These are phyloP conservation scores for Sordariomycetes sp. DNA, from an alignment of 2,329 filamentous ascomycete species.

Conservation along the genomic window DNA sequence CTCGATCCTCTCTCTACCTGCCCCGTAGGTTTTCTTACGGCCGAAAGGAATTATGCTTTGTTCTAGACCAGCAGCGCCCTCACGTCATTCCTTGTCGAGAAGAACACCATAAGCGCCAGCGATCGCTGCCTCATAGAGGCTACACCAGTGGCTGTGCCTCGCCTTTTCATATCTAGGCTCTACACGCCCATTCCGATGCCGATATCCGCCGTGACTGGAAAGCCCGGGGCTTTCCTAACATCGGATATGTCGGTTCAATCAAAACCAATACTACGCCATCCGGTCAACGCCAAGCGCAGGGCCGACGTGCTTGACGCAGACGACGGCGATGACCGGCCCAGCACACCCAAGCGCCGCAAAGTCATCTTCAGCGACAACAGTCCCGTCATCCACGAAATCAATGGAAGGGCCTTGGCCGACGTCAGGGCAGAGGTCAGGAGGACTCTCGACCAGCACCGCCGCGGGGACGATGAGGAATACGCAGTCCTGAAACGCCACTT, in stretches of 20 bases:
- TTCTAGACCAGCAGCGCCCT: background rate
- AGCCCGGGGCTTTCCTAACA: background rate
- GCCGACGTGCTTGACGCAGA: slow-evolving; percentile 30
- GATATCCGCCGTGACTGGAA: background rate
- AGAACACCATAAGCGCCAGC: background rate
- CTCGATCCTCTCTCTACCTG: background rate
- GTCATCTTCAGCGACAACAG: slow-evolving; percentile 49
- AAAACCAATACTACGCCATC: slow-evolving; percentile 34
- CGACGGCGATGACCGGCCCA: slow-evolving; percentile 23
- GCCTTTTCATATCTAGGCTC: background rate
- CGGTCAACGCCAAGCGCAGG: slow-evolving; percentile 20
- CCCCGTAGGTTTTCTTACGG: background rate
- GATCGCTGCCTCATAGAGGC: background rate
- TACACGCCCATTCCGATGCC: background rate
- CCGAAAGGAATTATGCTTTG: background rate
- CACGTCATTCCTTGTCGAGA: background rate
- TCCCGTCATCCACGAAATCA: slow-evolving; percentile 45
- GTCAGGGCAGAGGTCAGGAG: slow-evolving; percentile 43
- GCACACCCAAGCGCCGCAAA: slow-evolving; percentile 43
- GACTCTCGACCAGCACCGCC: slow-evolving; percentile 45
- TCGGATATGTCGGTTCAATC: slow-evolving; percentile 28
- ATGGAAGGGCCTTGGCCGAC: slow-evolving; percentile 39
- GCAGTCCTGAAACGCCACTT: slow-evolving; percentile 51
- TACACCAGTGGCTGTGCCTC: background rate
- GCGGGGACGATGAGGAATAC: slow-evolving; percentile 49